Conservation (phyloP, 345 rosid genomes). For the Carallia pectinifolia region DNA sequence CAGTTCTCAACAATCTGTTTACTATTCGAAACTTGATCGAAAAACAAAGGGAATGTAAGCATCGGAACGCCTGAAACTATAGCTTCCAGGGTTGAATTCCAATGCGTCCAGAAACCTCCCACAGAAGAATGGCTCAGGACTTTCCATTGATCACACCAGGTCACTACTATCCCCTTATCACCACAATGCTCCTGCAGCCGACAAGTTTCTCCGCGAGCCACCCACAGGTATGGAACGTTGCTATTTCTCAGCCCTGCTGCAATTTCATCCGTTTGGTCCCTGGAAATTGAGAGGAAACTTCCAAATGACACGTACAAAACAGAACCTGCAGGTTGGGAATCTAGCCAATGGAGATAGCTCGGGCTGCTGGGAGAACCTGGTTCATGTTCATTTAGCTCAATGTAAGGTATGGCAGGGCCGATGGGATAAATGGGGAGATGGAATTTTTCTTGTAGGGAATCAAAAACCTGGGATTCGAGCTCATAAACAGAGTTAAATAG, state of each 20-base stretch:
- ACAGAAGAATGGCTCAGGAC: slow-evolving; percentile 51
- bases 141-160: slow-evolving; percentile 59
- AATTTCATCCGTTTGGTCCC: slow-evolving; percentile 43
- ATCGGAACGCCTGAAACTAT: slow-evolving; percentile 45
- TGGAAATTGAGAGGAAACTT: slow-evolving; percentile 37
- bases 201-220: slow-evolving; percentile 35
- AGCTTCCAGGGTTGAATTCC: slow-evolving; percentile 59
- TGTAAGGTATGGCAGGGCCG: slow-evolving; percentile 43
- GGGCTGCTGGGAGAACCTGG: background rate
- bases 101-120: slow-evolving; percentile 69
- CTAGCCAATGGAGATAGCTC: slow-evolving; percentile 36
- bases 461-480: slow-evolving; percentile 44
- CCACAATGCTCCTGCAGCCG: background rate
- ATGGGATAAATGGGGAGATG: slow-evolving; percentile 32
- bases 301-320: slow-evolving; percentile 48
- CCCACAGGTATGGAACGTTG: slow-evolving; percentile 39
- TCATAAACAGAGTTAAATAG: slow-evolving; percentile 48
- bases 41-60: slow-evolving; percentile 44
- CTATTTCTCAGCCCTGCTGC: slow-evolving; percentile 32
- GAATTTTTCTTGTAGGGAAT: slow-evolving; percentile 21
- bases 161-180: slow-evolving; percentile 20
- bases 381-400: slow-evolving; percentile 1
- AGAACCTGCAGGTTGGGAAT: slow-evolving; percentile 32
- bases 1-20: slow-evolving; percentile 55
- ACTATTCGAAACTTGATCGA: slow-evolving; percentile 48